Conservation (phyloP, 2,329 filamentous ascomycete genomes). For the Raffaelea deltoideospora region DNA sequence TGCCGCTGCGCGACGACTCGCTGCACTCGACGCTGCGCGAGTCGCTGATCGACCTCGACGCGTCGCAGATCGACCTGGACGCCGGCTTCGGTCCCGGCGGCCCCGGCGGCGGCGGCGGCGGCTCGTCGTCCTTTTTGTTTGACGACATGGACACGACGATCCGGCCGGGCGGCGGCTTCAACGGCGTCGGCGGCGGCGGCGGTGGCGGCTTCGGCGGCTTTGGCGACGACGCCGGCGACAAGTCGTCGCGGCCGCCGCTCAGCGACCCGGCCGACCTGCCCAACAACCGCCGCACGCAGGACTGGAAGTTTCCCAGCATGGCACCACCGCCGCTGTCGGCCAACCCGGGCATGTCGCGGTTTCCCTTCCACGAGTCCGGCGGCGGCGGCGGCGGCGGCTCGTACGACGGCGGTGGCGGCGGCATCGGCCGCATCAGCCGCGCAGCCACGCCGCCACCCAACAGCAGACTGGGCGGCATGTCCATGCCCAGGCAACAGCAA, state of each 20-base stretch:
- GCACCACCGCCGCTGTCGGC: slow-evolving; percentile 31
- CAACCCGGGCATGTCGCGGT: slow-evolving; percentile 30
- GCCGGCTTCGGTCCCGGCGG: no score
- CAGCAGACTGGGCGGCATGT: slow-evolving; percentile 1
- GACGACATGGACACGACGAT: slow-evolving; percentile 49
- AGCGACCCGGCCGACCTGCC: slow-evolving; percentile 40
- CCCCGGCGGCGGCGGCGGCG: no score
- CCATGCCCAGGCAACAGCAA: neutral
- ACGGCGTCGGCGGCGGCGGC: slow-evolving; percentile 32
- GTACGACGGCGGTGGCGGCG: neutral
- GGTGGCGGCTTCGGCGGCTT: slow-evolving; percentile 34
- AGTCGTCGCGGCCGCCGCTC: slow-evolving; percentile 31
- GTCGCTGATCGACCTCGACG: slow-evolving; percentile 50
- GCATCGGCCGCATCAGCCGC: slow-evolving; percentile 2
- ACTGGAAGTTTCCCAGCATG: slow-evolving; percentile 39
- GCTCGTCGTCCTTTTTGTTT: slow-evolving; percentile 31
- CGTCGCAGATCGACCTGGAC: slow-evolving; percentile 27
- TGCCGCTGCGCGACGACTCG: slow-evolving; percentile 44
- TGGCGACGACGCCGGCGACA: slow-evolving; percentile 27
- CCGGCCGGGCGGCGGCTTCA: slow-evolving; percentile 21
- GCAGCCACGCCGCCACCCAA: neutral
- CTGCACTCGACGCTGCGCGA: slow-evolving; percentile 38
- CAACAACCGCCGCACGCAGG: slow-evolving; percentile 25
- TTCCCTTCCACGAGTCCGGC: slow-evolving; percentile 22
- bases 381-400: neutral